Evolutionary conservation across 495 filamentous ascomycete species (phyloP), one percentile per base, ranked within the genome.

Genomic region (Sabuloglossum arenarium): DNA sequence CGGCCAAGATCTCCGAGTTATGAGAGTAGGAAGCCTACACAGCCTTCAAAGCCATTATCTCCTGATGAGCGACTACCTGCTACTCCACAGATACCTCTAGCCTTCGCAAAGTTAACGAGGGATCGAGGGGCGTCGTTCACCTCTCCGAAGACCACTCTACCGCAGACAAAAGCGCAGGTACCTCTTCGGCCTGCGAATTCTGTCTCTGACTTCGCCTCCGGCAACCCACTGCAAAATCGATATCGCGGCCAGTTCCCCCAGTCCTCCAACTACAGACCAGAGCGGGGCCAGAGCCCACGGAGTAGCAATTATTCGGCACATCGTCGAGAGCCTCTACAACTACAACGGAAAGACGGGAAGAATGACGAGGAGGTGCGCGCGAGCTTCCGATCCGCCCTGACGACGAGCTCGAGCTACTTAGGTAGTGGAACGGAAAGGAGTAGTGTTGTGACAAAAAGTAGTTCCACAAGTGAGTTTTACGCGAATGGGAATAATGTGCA

Each of bases 371-470:
- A 79, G 53, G 68, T 80, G 10, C 76, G 86, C 19, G 79, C 80
- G 0, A 89, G 85, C 61, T 76, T 81, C 61, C 80, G 84, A 51
- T 89, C 86, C 63, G 72, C 71, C 61, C 65, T 78, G 64, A 84
- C 80, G 6, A 83, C 81, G 12, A 71, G 73, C 21, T 88, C 85
- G 0, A 86, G 83, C 51, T 78, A 76, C 31, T 71, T 85, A 34
- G 82, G 81, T 10, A 75, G 78, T 28, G 78, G 75, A 16, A 91
- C 88, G 1, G 86, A 90, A 61, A 74, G 85, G 32, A 90, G 85
- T 63, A 93, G 86, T 64, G 74, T 94, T 27, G 61, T 82, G 56
- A 90, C 87, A 0, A 88, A 85, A 60, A 77, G 78, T 57, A 91
- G 84, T 68, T 89, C 84, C 0, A 76, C 80, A 31, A 85, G 78